phyloP scores from a whole-genome alignment of 2,329 filamentous ascomycete genomes.

The Neurospora crassa region DNA sequence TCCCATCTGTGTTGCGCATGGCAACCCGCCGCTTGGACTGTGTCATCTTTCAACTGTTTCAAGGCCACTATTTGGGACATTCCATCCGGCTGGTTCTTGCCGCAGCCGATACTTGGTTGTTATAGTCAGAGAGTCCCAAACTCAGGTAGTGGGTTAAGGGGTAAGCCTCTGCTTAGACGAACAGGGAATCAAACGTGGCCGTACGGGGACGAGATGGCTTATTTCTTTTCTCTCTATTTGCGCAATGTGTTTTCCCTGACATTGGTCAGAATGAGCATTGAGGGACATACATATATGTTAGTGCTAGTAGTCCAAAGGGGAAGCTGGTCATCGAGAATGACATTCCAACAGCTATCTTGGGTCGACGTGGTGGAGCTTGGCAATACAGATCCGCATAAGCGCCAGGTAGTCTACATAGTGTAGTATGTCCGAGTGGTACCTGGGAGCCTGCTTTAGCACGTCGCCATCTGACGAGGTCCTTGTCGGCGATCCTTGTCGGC shows the following conservation, averaged over 20 bases:
- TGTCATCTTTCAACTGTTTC: not conserved
- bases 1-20: not conserved
- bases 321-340: not conserved
- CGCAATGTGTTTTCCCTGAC: not conserved
- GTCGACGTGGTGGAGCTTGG: not conserved
- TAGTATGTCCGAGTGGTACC: not conserved
- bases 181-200: not conserved
- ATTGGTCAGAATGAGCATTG: not conserved
- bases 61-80: not conserved
- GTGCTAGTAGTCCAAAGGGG: not conserved
- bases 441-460: not conserved
- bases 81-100: not conserved
- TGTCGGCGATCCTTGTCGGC: not conserved
- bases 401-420: not conserved
- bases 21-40: not conserved
- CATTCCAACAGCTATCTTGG: not conserved
- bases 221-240: not conserved
- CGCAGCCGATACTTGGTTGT: not conserved
- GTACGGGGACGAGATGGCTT: not conserved
- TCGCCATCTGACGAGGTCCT: not conserved
- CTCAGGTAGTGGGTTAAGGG: not conserved
- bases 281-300: not conserved
- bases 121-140: not conserved
- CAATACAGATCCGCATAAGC: not conserved
- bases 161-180: not conserved